These are phyloP conservation scores for Puccinia hordei DNA, from an alignment of 1,284 basidiomycete genomes.

Conservation along the genomic window DNA sequence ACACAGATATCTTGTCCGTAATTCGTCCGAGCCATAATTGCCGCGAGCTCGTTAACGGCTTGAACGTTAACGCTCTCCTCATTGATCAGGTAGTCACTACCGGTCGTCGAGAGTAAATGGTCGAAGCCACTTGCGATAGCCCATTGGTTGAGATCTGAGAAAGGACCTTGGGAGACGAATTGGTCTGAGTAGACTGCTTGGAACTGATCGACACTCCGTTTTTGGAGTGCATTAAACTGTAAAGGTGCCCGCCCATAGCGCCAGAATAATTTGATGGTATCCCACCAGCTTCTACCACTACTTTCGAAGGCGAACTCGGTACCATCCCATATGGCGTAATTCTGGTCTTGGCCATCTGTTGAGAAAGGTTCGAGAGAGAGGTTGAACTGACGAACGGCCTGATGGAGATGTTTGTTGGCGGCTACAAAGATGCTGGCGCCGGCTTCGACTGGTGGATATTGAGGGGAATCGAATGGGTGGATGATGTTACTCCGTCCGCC, in stretches of 20 bases:
- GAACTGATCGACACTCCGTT: conserved; percentile 32
- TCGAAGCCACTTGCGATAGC: conserved; percentile 66
- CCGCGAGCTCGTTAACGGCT: conserved; percentile 77
- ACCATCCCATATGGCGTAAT: conserved; percentile 79
- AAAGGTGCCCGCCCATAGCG: conserved; percentile 79
- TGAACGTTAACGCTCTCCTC: conserved; percentile 65
- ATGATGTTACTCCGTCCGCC: conserved; percentile 72
- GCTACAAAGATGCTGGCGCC: conserved; percentile 86
- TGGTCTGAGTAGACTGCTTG: conserved; percentile 55
- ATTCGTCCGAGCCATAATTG: conserved; percentile 82
- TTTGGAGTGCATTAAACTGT: conserved; percentile 50
- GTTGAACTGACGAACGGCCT: conserved; percentile 75
- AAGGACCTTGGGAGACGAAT: conserved; percentile 65
- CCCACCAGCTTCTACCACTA: conserved; percentile 67
- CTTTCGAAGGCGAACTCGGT: conserved; percentile 70
- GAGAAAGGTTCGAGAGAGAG: conserved; percentile 63
- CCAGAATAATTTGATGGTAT: conserved; percentile 71
- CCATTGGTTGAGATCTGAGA: conserved; percentile 69
- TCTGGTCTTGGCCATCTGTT: conserved; percentile 59
- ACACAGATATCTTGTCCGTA: conserved; percentile 74
- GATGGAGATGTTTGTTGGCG: conserved; percentile 59
- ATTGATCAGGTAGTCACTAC: conserved; percentile 67
- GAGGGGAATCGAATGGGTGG: conserved; percentile 72
- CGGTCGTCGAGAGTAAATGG: conserved; percentile 65
- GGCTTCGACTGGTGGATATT: conserved; percentile 70